Evolutionary conservation across 2,329 filamentous ascomycete genomes (phyloP).

Genomic region (Scleromitrula shiraiana): DNA sequence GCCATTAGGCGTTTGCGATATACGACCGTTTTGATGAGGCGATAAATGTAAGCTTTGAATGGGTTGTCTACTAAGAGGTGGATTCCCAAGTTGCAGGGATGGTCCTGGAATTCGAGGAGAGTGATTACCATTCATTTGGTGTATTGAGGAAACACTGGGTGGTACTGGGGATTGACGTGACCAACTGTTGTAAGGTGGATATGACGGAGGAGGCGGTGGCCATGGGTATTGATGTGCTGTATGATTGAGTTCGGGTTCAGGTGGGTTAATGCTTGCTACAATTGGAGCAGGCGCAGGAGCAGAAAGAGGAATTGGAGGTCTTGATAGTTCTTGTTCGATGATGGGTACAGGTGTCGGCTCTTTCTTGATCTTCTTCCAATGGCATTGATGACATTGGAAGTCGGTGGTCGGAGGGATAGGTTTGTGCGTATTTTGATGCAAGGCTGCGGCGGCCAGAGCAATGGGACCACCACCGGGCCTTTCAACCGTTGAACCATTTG

Average conservation of each 20-base stretch:
- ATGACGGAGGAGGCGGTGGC: slow-evolving; percentile 34
- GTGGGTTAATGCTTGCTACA: slow-evolving; percentile 17
- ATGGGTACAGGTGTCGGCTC: slow-evolving; percentile 18
- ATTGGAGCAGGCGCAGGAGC: slow-evolving; percentile 19
- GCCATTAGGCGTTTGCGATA: slow-evolving; percentile 37
- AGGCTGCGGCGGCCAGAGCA: slow-evolving; percentile 28
- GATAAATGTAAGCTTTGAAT: slow-evolving; percentile 30
- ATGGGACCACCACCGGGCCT: slow-evolving; percentile 19
- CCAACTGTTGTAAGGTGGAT: slow-evolving; percentile 42
- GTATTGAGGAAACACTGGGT: slow-evolving; percentile 34
- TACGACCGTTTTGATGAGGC: slow-evolving; percentile 38
- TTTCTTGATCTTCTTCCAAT: slow-evolving; percentile 40
- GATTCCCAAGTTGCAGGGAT: slow-evolving; percentile 16
- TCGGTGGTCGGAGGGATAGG: slow-evolving; percentile 32
- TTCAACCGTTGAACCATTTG: slow-evolving; percentile 11
- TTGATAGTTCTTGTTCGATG: slow-evolving; percentile 1
- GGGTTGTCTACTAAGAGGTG: slow-evolving; percentile 19
- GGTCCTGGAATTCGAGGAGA: slow-evolving; percentile 27
- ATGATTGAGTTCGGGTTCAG: slow-evolving; percentile 23
- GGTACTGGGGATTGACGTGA: slow-evolving; percentile 43
- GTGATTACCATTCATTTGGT: slow-evolving; percentile 41
- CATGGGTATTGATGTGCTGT: slow-evolving; percentile 18
- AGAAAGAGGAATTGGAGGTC: slow-evolving; percentile 16
- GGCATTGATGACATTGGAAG: slow-evolving; percentile 71
- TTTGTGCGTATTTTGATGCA: slow-evolving; percentile 23